phyloP scores from a whole-genome alignment of 164 flowering plant genomes.

The Magnolia kwangsiensis region DNA sequence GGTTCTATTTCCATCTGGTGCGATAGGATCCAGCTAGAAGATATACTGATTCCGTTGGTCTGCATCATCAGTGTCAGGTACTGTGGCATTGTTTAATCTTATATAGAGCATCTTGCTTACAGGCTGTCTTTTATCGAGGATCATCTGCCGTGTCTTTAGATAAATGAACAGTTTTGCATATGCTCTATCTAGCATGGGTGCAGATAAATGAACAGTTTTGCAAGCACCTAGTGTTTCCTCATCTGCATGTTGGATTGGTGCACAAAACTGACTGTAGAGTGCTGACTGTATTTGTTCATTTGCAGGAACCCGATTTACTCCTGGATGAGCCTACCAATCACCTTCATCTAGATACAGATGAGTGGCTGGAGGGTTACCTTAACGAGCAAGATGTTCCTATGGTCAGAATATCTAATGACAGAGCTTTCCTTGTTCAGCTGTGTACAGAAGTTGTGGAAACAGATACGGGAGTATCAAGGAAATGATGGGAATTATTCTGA shows the following conservation, averaged over 20 bases:
- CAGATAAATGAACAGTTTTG: too few species aligned
- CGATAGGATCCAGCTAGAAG: too few species aligned
- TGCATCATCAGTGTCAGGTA: too few species aligned
- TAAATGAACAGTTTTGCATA: too few species aligned
- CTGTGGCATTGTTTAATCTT: too few species aligned
- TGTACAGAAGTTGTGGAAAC: slow-evolving; percentile 98
- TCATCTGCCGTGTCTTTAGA: too few species aligned
- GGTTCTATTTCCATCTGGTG: too few species aligned
- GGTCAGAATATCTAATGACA: slow-evolving; percentile 98
- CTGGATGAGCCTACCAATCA: slow-evolving; percentile 99
- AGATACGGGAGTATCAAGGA: slow-evolving; percentile 95
- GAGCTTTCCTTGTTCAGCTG: slow-evolving; percentile 96
- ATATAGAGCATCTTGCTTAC: too few species aligned
- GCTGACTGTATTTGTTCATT: slow-evolving; percentile 6
- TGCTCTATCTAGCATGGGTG: too few species aligned
- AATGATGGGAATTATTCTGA: slow-evolving; percentile 87
- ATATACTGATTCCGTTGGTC: too few species aligned
- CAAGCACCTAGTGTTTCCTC: slow-evolving; percentile 72
- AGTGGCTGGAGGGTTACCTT: slow-evolving; percentile 97
- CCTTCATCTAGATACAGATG: slow-evolving; percentile 94
- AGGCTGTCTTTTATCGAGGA: too few species aligned
- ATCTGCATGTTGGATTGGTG: slow-evolving; percentile 28
- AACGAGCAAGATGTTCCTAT: slow-evolving; percentile 83
- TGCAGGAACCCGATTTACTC: slow-evolving; percentile 91
- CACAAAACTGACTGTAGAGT: neutral